Evolutionary conservation across 768 basidiomycete genomes (phyloP).

Genomic region (Pluteus cervinus): DNA sequence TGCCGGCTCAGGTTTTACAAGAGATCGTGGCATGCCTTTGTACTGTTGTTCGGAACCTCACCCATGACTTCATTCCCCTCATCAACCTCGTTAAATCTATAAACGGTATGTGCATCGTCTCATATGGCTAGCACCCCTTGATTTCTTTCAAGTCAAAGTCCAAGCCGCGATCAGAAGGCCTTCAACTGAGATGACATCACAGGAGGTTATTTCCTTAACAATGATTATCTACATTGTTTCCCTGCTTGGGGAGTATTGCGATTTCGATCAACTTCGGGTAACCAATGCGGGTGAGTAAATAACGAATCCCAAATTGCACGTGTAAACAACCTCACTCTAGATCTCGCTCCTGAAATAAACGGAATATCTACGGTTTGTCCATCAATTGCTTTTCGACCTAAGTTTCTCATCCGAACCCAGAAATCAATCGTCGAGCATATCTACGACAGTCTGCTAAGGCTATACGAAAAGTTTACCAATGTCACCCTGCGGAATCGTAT

Average conservation of each 20-base stretch:
- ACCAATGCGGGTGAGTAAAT: slow-evolving; percentile 51
- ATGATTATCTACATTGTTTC: slow-evolving; percentile 83
- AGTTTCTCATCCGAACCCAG: not conserved
- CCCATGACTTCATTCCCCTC: slow-evolving; percentile 77
- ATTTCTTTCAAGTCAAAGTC: slow-evolving; percentile 44
- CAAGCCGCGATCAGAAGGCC: slow-evolving; percentile 49
- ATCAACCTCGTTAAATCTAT: slow-evolving; percentile 81
- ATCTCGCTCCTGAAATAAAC: slow-evolving; percentile 50
- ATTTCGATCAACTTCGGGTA: slow-evolving; percentile 71
- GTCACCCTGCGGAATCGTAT: slow-evolving; percentile 60
- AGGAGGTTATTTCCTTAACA: slow-evolving; percentile 50
- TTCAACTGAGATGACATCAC: slow-evolving; percentile 31
- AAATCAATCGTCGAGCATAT: slow-evolving; percentile 75
- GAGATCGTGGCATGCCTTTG: slow-evolving; percentile 94
- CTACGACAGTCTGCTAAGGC: slow-evolving; percentile 61
- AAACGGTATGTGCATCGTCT: slow-evolving; percentile 46
- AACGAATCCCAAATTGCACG: not conserved
- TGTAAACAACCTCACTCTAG: slow-evolving; percentile 23
- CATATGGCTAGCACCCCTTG: slow-evolving; percentile 1
- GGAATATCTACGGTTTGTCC: slow-evolving; percentile 46
- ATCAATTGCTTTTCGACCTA: not conserved
- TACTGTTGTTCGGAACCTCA: slow-evolving; percentile 74
- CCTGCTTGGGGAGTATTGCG: slow-evolving; percentile 81
- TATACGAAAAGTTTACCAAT: slow-evolving; percentile 66
- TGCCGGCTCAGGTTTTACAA: slow-evolving; percentile 60